These are phyloP conservation scores for Dalbergia cochinchinensis DNA, from an alignment of 306 rosid genomes.

Conservation along the genomic window DNA sequence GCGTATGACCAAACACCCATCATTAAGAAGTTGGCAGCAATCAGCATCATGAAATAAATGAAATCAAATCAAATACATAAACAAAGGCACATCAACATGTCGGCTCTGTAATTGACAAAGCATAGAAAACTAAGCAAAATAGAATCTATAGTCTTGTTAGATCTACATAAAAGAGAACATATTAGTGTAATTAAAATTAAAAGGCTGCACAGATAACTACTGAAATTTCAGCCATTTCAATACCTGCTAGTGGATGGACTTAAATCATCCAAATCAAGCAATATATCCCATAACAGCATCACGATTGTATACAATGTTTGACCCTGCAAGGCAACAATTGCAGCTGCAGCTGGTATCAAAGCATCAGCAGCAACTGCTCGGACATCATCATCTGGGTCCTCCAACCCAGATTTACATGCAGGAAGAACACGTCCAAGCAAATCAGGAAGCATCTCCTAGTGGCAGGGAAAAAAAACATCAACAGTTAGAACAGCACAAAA, in stretches of 20 bases:
- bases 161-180: neutral
- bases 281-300: constrained; percentile 94
- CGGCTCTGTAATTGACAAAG: constrained; percentile 4
- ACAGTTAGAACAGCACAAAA: constrained; percentile 19
- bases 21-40: constrained; percentile 11
- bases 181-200: constrained; percentile 17
- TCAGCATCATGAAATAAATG: constrained; percentile 18
- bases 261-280: constrained; percentile 98
- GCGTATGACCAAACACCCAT: neutral
- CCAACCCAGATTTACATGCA: constrained; percentile 93
- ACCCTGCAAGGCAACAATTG: constrained; percentile 83
- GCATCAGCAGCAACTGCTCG: constrained; percentile 99
- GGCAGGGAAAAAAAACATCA: constrained; percentile 47
- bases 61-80: neutral
- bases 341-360: constrained; percentile 84
- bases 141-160: neutral
- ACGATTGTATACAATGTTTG: constrained; percentile 82
- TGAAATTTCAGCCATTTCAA: constrained; percentile 11
- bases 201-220: constrained; percentile 5
- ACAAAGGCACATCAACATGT: constrained; percentile 8
- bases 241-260: constrained; percentile 99
- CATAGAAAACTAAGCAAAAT: constrained; percentile 17
- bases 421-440: constrained; percentile 92
- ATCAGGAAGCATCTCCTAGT: constrained; percentile 85
- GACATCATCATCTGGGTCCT: constrained; percentile 98